Conservation (phyloP, 805 yeast species). For the Yueomyces sp. region DNA sequence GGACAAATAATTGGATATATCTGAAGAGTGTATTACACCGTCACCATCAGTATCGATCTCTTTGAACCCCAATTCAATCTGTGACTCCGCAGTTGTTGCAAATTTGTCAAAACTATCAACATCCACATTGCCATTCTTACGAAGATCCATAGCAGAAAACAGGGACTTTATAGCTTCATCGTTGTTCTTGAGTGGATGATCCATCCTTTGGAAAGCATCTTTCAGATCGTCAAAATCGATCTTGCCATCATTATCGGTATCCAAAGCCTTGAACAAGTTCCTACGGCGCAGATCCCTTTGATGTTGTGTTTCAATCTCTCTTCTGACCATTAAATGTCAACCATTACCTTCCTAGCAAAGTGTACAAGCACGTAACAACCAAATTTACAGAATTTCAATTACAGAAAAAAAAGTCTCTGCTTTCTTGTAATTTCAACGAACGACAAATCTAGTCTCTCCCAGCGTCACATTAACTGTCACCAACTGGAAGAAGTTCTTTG, state of each 20-base stretch:
- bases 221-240: constrained; percentile 26
- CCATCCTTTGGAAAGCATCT: constrained; percentile 29
- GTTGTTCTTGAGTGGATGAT: constrained; percentile 55
- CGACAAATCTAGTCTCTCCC: no score
- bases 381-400: no score
- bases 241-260: constrained; percentile 26
- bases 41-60: constrained; percentile 60
- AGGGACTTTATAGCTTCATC: constrained; percentile 44
- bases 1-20: constrained; percentile 51
- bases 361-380: no score
- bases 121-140: constrained; percentile 44
- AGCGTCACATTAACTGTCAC: no score
- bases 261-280: constrained; percentile 32
- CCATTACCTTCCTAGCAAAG: no score
- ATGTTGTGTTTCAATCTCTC: not conserved
- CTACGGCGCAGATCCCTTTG: constrained; percentile 25
- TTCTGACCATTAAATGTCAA: not conserved
- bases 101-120: constrained; percentile 56
- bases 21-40: constrained; percentile 53
- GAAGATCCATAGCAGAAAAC: constrained; percentile 45
- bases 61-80: constrained; percentile 54
- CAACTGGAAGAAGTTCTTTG: no score
- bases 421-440: no score
- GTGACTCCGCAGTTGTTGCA: constrained; percentile 53
- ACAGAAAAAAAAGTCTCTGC: no score